Evolutionary conservation across 305 asterid species (phyloP).

Genomic region (Fraxinus ornus): DNA sequence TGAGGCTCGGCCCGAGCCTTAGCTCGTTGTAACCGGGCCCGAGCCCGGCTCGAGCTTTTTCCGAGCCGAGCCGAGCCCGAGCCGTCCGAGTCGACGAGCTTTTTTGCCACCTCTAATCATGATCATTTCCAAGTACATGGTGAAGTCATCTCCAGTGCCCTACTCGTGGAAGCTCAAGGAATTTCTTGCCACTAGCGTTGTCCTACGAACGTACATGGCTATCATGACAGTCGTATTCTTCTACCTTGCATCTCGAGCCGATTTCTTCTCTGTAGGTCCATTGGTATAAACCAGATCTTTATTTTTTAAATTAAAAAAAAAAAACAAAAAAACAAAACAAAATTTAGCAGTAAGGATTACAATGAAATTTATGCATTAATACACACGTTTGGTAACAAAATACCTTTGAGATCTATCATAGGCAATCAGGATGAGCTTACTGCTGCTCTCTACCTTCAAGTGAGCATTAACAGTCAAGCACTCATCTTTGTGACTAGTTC

Average conservation of each 20-base stretch:
- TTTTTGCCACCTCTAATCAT: too few relatives aligned
- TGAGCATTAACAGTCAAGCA: slow-evolving; percentile 63
- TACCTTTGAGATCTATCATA: slow-evolving; percentile 38
- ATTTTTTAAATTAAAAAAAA: neutral
- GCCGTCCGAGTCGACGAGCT: too few relatives aligned
- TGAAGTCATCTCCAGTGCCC: slow-evolving; percentile 62
- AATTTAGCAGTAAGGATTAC: neutral
- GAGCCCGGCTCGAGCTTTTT: too few relatives aligned
- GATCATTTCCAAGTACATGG: slow-evolving; percentile 69
- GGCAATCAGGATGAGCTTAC: slow-evolving; percentile 42
- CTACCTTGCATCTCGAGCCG: slow-evolving; percentile 49
- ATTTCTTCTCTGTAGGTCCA: slow-evolving; percentile 40
- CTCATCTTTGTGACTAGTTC: slow-evolving; percentile 67
- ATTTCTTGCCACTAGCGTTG: slow-evolving; percentile 56
- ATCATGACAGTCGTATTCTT: slow-evolving; percentile 56
- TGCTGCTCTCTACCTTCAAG: slow-evolving; percentile 72
- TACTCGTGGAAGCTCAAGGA: slow-evolving; percentile 71
- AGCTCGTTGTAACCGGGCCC: too few relatives aligned
- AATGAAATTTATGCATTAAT: neutral
- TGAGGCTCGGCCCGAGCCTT: too few relatives aligned
- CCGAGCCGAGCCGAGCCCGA: too few relatives aligned
- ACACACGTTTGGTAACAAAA: slow-evolving; percentile 21
- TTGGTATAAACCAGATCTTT: neutral
- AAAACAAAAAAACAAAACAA: too few relatives aligned
- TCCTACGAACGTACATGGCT: slow-evolving; percentile 62